phyloP scores from a whole-genome alignment of 2,329 filamentous ascomycete genomes.

The Clonostachys solani region DNA sequence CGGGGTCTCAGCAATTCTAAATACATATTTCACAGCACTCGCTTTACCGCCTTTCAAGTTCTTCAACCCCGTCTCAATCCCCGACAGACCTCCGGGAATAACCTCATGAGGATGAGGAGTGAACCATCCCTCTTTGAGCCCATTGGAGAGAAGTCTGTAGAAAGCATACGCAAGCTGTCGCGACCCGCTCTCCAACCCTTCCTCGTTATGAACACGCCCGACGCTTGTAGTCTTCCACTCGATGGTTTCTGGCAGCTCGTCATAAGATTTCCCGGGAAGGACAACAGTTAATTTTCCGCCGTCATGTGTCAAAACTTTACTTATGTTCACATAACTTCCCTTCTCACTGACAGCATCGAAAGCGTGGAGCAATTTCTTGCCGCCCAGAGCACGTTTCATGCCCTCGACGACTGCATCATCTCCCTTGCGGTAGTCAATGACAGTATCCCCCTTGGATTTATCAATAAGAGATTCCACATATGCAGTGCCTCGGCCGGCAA shows the following conservation, averaged over 20 bases:
- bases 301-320: not conserved
- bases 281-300: too few species aligned
- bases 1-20: too few species aligned
- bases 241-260: too few species aligned
- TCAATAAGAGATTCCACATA: slow-evolving; percentile 9
- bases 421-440: slow-evolving; percentile 12
- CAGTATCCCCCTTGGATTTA: slow-evolving; percentile 7
- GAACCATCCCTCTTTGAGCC: not conserved
- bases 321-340: not conserved
- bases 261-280: too few species aligned
- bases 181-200: too few species aligned
- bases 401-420: slow-evolving; percentile 3
- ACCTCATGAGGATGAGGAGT: not conserved
- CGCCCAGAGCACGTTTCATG: slow-evolving; percentile 2
- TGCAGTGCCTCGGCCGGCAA: slow-evolving; percentile 37
- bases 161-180: not conserved
- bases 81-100: not conserved
- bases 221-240: too few species aligned
- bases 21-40: not conserved
- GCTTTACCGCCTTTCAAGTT: not conserved
- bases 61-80: not conserved
- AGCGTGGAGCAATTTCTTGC: not conserved
- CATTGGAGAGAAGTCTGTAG: not conserved
- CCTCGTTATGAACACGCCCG: too few species aligned
- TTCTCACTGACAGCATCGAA: slow-evolving; percentile 4